These are phyloP conservation scores for Coleophoma eucalyptorum DNA, from an alignment of 2,329 filamentous ascomycete species.

Conservation along the genomic window DNA sequence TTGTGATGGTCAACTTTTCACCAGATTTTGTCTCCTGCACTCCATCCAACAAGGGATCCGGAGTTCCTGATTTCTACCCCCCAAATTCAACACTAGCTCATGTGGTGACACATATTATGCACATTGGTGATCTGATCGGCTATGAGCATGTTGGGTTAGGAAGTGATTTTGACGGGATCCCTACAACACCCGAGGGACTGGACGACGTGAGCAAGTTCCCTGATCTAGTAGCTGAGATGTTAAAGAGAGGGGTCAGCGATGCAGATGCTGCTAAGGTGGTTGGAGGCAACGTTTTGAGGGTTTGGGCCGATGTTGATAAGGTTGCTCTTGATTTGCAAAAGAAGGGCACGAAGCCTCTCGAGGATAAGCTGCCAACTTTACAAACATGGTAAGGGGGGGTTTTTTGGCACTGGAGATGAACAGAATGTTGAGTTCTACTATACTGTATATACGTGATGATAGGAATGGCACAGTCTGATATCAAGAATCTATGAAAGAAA, in stretches of 20 bases:
- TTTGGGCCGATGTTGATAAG: conserved; percentile 76
- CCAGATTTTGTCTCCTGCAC: conserved; percentile 78
- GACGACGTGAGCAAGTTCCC: conserved; percentile 86
- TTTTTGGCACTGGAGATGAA: too few species aligned
- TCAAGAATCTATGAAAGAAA: too few species aligned
- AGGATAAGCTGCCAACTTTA: conserved; percentile 42
- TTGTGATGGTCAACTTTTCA: conserved; percentile 91
- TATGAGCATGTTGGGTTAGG: conserved; percentile 87
- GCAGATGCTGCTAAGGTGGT: conserved; percentile 70
- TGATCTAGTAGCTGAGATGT: conserved; percentile 69
- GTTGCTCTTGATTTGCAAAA: conserved; percentile 65
- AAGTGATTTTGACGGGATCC: conserved; percentile 84
- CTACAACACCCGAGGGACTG: conserved; percentile 63
- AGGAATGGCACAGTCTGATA: too few species aligned
- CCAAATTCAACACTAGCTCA: conserved; percentile 70
- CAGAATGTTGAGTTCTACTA: too few species aligned
- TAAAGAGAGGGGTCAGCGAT: conserved; percentile 71
- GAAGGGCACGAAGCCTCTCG: conserved; percentile 40
- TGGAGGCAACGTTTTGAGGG: conserved; percentile 77
- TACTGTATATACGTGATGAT: too few species aligned
- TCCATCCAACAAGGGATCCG: conserved; percentile 45
- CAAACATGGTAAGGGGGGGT: too few species aligned
- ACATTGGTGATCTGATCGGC: conserved; percentile 81
- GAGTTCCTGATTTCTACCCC: conserved; percentile 64
- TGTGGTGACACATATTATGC: conserved; percentile 74